Evolutionary conservation across 1,284 basidiomycete genomes (phyloP).

Genomic region (Mycosarcoma mackinlayi): DNA sequence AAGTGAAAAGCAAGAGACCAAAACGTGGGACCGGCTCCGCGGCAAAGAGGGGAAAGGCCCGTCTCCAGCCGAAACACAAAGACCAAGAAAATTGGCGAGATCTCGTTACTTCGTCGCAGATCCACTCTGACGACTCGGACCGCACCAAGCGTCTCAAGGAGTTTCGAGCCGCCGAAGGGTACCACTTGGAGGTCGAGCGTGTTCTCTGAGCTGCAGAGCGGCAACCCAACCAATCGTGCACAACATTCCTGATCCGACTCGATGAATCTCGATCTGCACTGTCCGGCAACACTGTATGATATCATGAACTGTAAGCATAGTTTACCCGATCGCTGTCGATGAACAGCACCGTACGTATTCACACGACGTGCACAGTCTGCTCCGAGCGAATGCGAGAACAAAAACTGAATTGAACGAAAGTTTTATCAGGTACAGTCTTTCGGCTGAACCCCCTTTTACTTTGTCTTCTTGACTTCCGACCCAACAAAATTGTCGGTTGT

Average conservation of each 20-base stretch:
- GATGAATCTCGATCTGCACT: background rate
- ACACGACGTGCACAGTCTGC: no score
- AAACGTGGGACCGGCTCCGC: background rate
- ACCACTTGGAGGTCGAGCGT: slow-evolving; percentile 20
- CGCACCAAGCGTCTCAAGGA: slow-evolving; percentile 31
- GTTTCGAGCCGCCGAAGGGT: slow-evolving; percentile 22
- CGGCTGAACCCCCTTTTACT: no score
- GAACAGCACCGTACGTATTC: no score
- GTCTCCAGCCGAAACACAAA: background rate
- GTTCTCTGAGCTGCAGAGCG: slow-evolving; percentile 17
- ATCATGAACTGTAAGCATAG: no score
- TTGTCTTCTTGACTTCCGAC: slow-evolving; percentile 12
- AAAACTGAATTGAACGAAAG: background rate
- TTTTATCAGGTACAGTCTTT: no score
- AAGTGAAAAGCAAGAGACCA: slow-evolving; percentile 14
- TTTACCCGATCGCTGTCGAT: no score
- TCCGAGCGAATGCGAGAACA: no score
- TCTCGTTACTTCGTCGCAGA: slow-evolving; percentile 11
- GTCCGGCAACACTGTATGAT: no score
- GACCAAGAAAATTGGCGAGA: slow-evolving; percentile 14
- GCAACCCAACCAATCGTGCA: background rate
- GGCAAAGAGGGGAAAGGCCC: background rate
- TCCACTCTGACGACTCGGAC: slow-evolving; percentile 34
- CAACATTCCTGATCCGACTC: background rate
- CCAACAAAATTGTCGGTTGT: slow-evolving; percentile 39